Evolutionary conservation across 345 rosid genomes (phyloP), one percentile per base, ranked within the genome.

Genomic region (Populus alba): DNA sequence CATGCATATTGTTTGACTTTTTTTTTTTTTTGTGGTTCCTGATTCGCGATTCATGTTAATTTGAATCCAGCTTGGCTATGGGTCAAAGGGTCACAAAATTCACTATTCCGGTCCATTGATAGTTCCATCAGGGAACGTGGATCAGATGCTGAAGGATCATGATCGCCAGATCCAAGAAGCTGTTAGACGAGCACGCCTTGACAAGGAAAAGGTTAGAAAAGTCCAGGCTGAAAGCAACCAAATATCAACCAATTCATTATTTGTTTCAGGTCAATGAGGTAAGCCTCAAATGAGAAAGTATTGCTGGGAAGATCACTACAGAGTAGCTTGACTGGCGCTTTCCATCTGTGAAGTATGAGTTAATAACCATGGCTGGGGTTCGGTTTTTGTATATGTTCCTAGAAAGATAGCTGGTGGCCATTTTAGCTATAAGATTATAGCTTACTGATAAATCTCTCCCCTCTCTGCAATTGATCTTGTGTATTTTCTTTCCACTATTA

Each of bases 81-180:
- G 99, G 47, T 94, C 99, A 66, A 94, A 90, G 89, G 98, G 92
- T 59, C 92, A 86, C 78, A 96, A 92, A 85, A 94, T 91, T 69
- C 97, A 96, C 85, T 96, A 96, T 78, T 96, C 99, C 13, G 99
- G 98, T 53, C 99, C 99, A 0, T 83, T 96, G 86, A 66, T 95
- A 39, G 92, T 86, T 53, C 99, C 98, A 35, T 88, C 98, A 6
- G 94, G 94, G 70, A 94, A 92, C 83, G 83, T 90, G 95, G 99
- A 96, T 80, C 97, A 96, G 79, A 86, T 91, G 88, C 83, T 96
- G n/a, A 96, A 90, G 86, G 98, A 96, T 77, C 99, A 96, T 33
- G 99, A 96, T 78, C 97, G 98, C 41, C 99, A 94, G 38, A 89
- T 96, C 75, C 99, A 96, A 83, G 99, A 96, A 85, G 98, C 97